Evolutionary conservation across 306 rosid genomes (phyloP).

Genomic region (Glycine soja): DNA sequence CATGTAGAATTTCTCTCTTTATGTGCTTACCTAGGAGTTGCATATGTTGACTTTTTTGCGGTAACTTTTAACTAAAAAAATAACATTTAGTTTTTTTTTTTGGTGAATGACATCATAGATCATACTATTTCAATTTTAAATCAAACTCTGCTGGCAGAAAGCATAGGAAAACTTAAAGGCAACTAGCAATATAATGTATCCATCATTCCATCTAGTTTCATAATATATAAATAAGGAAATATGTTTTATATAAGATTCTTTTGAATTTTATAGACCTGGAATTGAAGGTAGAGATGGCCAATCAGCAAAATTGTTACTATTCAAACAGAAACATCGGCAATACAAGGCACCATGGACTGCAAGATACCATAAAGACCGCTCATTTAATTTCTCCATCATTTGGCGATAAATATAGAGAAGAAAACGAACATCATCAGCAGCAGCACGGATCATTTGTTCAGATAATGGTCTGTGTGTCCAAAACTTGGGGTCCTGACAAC

Average conservation of each 20-base stretch:
- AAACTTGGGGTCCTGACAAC: constrained; percentile 83
- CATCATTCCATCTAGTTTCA: constrained; percentile 19
- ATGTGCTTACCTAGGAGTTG: constrained; percentile 6
- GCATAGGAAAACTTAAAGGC: constrained; percentile 24
- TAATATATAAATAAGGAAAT: not conserved
- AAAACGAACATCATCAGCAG: constrained; percentile 97
- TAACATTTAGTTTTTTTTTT: too few species aligned
- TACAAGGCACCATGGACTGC: constrained; percentile 94
- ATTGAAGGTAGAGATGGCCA: constrained; percentile 88
- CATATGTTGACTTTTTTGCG: constrained; percentile 18
- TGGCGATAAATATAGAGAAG: constrained; percentile 84
- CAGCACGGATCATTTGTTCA: constrained; percentile 92
- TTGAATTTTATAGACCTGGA: constrained; percentile 71
- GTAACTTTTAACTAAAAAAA: constrained; percentile 25
- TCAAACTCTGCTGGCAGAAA: constrained; percentile 28
- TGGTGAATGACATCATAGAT: constrained; percentile 19
- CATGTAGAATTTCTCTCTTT: constrained; percentile 10
- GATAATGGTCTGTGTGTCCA: constrained; percentile 95
- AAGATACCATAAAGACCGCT: constrained; percentile 82
- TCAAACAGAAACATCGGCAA: constrained; percentile 90
- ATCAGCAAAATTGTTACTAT: constrained; percentile 63
- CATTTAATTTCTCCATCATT: constrained; percentile 86
- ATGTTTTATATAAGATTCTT: not conserved
- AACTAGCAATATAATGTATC: constrained; percentile 5
- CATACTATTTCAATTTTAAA: constrained; percentile 34